Evolutionary conservation across 225 moss, liverwort and hornwort species (phyloP).

Genomic region (Sphagnum tenellum): DNA sequence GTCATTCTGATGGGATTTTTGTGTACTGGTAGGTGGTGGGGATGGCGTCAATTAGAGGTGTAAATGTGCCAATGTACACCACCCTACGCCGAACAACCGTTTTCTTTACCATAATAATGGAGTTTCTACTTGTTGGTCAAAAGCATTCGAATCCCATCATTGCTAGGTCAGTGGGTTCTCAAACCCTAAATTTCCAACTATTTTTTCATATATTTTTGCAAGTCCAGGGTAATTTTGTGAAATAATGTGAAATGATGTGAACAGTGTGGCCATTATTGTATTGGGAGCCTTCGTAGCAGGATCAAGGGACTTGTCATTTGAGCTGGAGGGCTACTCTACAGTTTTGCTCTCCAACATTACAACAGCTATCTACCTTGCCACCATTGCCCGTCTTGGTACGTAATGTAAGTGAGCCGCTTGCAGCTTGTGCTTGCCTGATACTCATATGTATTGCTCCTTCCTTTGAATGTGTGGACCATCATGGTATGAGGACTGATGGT

Average conservation of each 20-base stretch:
- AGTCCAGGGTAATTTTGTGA: not conserved
- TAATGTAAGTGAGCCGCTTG: conserved; percentile 31
- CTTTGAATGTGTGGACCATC: no score
- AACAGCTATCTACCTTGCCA: conserved; percentile 87
- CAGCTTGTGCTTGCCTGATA: not conserved
- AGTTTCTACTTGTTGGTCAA: conserved; percentile 74
- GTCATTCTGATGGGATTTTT: no score
- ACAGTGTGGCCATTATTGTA: conserved; percentile 89
- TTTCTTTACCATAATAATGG: conserved; percentile 86
- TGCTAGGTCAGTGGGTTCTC: conserved; percentile 40
- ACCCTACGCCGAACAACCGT: conserved; percentile 96
- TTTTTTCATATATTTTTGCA: not conserved
- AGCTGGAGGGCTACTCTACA: conserved; percentile 60
- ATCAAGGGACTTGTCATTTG: conserved; percentile 82
- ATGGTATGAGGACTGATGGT: no score
- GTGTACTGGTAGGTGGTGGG: conserved; percentile 59
- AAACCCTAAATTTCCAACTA: not conserved
- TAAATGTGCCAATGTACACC: conserved; percentile 98
- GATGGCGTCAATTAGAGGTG: conserved; percentile 98
- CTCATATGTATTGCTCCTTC: no score
- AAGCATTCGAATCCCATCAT: conserved; percentile 66
- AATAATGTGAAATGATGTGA: conserved; percentile 6
- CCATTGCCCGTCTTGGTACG: conserved; percentile 95
- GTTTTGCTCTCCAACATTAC: conserved; percentile 91
- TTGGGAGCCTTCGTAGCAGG: conserved; percentile 86